A percentile compares a stretch with the other conserved stretches of the same genome.
Conservation (phyloP, 1,284 basidiomycete genomes). For the Microbotryum violaceum region DNA sequence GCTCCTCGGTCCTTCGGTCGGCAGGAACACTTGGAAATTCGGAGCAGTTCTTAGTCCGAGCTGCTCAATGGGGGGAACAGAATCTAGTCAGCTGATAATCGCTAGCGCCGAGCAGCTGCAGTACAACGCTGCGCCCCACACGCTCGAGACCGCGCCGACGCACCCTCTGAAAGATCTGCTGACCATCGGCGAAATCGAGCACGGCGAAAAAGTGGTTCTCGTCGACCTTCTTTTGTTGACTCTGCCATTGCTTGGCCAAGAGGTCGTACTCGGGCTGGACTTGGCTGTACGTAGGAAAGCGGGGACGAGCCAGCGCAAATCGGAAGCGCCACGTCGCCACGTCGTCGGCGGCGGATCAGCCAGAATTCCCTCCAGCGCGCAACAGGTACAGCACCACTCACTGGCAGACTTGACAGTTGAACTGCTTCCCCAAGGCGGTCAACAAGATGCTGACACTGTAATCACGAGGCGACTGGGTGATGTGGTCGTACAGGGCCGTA, state of each 20-base stretch:
- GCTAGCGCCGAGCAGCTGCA: too few relatives aligned
- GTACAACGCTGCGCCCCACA: not conserved
- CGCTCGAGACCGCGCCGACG: constrained; percentile 14
- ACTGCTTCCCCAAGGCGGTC: constrained; percentile 69
- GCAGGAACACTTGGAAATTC: constrained; percentile 66
- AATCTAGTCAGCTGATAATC: not conserved
- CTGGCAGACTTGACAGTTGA: constrained; percentile 53
- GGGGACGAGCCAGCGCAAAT: not conserved
- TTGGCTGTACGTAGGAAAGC: constrained; percentile 49
- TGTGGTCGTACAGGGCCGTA: constrained; percentile 61
- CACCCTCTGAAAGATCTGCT: constrained; percentile 70
- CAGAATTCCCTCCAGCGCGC: not conserved
- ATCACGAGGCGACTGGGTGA: constrained; percentile 56
- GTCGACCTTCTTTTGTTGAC: constrained; percentile 39
- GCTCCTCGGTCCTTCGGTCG: constrained; percentile 57
- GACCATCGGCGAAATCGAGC: constrained; percentile 74
- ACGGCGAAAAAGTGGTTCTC: constrained; percentile 82
- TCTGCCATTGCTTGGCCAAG: constrained; percentile 70
- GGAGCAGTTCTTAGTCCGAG: constrained; percentile 66
- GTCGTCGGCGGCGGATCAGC: not conserved
- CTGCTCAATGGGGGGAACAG: constrained; percentile 40
- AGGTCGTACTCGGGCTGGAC: constrained; percentile 73
- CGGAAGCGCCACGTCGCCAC: not conserved
- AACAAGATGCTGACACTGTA: constrained; percentile 77
- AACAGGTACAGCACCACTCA: constrained; percentile 21